Conservation (phyloP, 2,329 filamentous ascomycete species). For the Aspergillus fumigatus region DNA sequence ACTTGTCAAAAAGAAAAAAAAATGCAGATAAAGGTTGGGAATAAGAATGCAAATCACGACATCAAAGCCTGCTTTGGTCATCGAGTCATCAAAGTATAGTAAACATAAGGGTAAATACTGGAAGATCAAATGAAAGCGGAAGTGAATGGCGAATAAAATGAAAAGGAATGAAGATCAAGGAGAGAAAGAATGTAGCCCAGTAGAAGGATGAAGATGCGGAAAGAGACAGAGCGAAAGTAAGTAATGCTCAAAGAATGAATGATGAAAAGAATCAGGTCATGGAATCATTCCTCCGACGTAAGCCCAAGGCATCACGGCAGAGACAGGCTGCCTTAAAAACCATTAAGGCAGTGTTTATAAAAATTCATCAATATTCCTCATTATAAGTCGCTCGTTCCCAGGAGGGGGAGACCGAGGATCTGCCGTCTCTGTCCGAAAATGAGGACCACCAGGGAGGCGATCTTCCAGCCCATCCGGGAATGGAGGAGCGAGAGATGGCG, state of each 20-base stretch:
- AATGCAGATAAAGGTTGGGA: constrained; percentile 9
- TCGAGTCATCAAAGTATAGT: constrained; percentile 27
- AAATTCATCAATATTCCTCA: constrained; percentile 45
- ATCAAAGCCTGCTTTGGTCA: constrained; percentile 42
- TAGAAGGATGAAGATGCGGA: background rate
- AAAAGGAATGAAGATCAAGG: constrained; percentile 8
- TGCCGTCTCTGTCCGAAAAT: constrained; percentile 20
- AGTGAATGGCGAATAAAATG: constrained; percentile 8
- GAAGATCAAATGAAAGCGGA: constrained; percentile 6
- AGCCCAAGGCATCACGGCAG: background rate
- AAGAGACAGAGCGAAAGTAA: constrained; percentile 10
- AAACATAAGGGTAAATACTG: constrained; percentile 11
- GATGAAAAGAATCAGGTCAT: constrained; percentile 18
- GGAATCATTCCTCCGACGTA: constrained; percentile 25
- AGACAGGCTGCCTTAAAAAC: constrained; percentile 4
- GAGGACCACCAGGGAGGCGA: constrained; percentile 6
- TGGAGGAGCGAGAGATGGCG: constrained; percentile 33
- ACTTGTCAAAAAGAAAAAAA: constrained; percentile 4
- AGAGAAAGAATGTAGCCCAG: background rate
- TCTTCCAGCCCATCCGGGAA: constrained; percentile 23
- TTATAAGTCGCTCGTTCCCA: constrained; percentile 36
- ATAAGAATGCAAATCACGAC: constrained; percentile 22
- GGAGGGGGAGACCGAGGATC: constrained; percentile 41
- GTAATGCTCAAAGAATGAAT: constrained; percentile 14
- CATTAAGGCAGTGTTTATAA: constrained; percentile 27